phyloP scores from a whole-genome alignment of 257 asterid genomes.

The Solanum gandarillasii region DNA sequence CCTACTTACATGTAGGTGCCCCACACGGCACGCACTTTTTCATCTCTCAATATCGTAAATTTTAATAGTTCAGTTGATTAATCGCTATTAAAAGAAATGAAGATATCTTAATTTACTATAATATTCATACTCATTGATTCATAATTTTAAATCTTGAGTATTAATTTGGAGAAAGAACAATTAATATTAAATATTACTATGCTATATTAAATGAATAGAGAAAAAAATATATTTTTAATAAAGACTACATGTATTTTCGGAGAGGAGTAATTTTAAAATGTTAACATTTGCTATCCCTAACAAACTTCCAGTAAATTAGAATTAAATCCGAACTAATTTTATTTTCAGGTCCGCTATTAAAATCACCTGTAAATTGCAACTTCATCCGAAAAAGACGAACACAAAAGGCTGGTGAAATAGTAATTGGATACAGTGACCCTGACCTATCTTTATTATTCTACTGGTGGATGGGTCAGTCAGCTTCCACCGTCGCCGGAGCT shows the following conservation, averaged over 20 bases:
- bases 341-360: constrained; percentile 14
- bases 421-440: neutral
- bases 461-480: constrained; percentile 63
- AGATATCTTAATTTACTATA: too few species aligned
- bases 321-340: constrained; percentile 4
- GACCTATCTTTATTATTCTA: neutral
- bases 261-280: neutral
- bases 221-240: too few species aligned
- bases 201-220: neutral
- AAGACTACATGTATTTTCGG: neutral
- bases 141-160: too few species aligned
- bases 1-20: neutral
- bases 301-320: neutral
- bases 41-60: neutral
- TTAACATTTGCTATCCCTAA: neutral
- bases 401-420: neutral
- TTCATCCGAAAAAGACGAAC: neutral
- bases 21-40: constrained; percentile 3
- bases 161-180: neutral
- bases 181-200: too few species aligned
- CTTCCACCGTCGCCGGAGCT: constrained; percentile 34
- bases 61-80: too few species aligned
- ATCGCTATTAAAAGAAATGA: too few species aligned
- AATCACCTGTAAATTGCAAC: neutral
- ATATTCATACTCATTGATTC: too few species aligned